Evolutionary conservation across 768 basidiomycete genomes (phyloP).

Genomic region (Pulveroboletus sp.): DNA sequence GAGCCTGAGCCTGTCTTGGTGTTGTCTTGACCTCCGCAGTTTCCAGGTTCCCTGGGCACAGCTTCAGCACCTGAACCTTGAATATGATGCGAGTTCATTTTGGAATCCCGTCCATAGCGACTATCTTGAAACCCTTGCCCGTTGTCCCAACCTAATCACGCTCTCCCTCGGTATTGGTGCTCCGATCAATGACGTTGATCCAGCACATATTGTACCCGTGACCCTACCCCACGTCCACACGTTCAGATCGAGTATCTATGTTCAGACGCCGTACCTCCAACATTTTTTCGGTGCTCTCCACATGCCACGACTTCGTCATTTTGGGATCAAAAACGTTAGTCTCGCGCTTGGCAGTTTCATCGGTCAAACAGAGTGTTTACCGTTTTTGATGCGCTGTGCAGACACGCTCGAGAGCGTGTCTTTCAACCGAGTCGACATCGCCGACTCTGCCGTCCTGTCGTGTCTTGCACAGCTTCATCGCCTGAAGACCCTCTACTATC

Average conservation of each 20-base stretch:
- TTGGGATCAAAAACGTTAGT: slow-evolving; percentile 28
- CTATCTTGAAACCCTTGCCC: slow-evolving; percentile 21
- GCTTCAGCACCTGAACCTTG: slow-evolving; percentile 24
- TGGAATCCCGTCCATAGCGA: slow-evolving; percentile 30
- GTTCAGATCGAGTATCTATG: slow-evolving; percentile 23
- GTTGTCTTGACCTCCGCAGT: slow-evolving; percentile 21
- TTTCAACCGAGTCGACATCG: slow-evolving; percentile 22
- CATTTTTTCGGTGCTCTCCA: slow-evolving; percentile 25
- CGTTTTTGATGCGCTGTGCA: slow-evolving; percentile 23
- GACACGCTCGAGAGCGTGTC: slow-evolving; percentile 27
- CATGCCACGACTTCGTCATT: slow-evolving; percentile 22
- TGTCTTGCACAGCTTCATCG: slow-evolving; percentile 20
- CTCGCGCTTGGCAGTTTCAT: slow-evolving; percentile 24
- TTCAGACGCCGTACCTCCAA: slow-evolving; percentile 23
- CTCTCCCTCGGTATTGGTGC: slow-evolving; percentile 28
- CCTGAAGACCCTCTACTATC: slow-evolving; percentile 15
- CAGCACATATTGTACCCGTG: slow-evolving; percentile 13
- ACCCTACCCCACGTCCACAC: slow-evolving; percentile 27
- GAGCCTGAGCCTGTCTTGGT: slow-evolving; percentile 27
- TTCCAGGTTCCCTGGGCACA: slow-evolving; percentile 29
- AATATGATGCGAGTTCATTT: slow-evolving; percentile 25
- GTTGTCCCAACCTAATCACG: slow-evolving; percentile 24
- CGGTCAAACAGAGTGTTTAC: slow-evolving; percentile 25
- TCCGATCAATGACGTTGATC: slow-evolving; percentile 14
- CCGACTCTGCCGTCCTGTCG: slow-evolving; percentile 15